phyloP scores from a whole-genome alignment of 306 rosid species.

The Vigna trinervia region DNA sequence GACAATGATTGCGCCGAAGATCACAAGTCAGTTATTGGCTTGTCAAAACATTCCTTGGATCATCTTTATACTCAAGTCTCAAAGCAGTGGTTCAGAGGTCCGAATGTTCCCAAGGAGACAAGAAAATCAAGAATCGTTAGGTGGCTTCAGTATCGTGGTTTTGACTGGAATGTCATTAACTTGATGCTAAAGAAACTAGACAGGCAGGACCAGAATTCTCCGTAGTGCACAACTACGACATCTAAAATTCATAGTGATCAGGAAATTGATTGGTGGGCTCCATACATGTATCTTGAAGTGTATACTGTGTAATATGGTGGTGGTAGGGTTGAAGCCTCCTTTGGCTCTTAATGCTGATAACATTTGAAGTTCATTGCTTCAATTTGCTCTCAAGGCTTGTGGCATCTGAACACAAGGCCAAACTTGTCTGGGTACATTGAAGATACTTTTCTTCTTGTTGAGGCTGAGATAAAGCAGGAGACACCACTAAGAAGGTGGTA shows the following conservation, averaged over 20 bases:
- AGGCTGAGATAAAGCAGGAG: conserved; percentile 42
- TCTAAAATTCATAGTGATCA: conserved; percentile 32
- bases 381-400: conserved; percentile 28
- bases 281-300: conserved; percentile 39
- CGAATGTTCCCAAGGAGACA: conserved; percentile 64
- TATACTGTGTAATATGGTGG: conserved; percentile 47
- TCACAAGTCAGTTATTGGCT: conserved; percentile 44
- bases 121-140: conserved; percentile 74
- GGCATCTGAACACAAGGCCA: conserved; percentile 34
- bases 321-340: conserved; percentile 41
- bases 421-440: conserved; percentile 43
- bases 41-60: conserved; percentile 64
- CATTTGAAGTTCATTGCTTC: conserved; percentile 44
- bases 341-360: conserved; percentile 44
- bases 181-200: conserved; percentile 68
- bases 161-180: conserved; percentile 73
- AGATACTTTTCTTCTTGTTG: conserved; percentile 29
- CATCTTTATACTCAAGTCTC: conserved; percentile 76
- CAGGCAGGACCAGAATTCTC: conserved; percentile 52
- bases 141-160: conserved; percentile 91
- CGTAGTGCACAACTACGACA: conserved; percentile 47
- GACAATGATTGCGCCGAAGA: conserved; percentile 51
- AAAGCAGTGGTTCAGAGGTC: conserved; percentile 81
- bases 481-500: conserved; percentile 44
- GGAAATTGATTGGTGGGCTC: conserved; percentile 54